A percentile compares a stretch with the other conserved stretches of the same genome.
phyloP scores from a whole-genome alignment of 441 rosid species.

The Biscutella laevigata region DNA sequence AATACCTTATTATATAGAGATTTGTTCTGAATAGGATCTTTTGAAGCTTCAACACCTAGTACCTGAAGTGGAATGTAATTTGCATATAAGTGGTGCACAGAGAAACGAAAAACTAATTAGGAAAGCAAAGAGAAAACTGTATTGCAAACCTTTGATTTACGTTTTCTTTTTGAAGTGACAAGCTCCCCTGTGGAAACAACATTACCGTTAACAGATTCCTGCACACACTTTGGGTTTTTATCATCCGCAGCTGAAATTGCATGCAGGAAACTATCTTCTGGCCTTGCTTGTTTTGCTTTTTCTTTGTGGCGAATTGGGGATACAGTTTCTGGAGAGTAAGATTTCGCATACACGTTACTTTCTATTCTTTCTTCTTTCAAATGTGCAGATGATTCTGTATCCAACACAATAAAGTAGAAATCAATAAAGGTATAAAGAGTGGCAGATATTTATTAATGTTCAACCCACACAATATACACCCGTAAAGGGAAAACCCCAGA shows the following conservation, averaged over 20 bases:
- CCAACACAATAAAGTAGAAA: constrained; percentile 22
- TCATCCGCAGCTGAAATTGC: constrained; percentile 32
- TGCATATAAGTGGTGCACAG: constrained; percentile 10
- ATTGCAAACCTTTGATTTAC: constrained; percentile 52
- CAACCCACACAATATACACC: constrained; percentile 6
- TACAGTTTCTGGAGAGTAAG: constrained; percentile 39
- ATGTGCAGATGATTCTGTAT: constrained; percentile 55
- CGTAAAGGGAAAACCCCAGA: constrained; percentile 2
- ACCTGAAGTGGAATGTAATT: neutral
- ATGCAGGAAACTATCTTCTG: constrained; percentile 9
- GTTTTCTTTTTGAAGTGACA: constrained; percentile 24
- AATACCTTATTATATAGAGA: constrained; percentile 13
- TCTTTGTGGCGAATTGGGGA: constrained; percentile 34
- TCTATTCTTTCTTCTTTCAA: constrained; percentile 49
- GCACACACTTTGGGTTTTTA: constrained; percentile 8
- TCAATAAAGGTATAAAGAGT: constrained; percentile 3
- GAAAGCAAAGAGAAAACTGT: constrained; percentile 33
- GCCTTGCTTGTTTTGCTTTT: constrained; percentile 30
- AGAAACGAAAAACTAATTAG: neutral
- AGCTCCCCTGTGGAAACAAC: constrained; percentile 3
- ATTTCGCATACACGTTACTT: constrained; percentile 37
- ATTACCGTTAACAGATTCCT: constrained; percentile 14
- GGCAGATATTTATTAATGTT: neutral
- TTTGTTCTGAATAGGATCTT: neutral
- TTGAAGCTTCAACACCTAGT: constrained; percentile 12